phyloP scores from a whole-genome alignment of 345 rosid genomes.

The Pugionium cornutum region DNA sequence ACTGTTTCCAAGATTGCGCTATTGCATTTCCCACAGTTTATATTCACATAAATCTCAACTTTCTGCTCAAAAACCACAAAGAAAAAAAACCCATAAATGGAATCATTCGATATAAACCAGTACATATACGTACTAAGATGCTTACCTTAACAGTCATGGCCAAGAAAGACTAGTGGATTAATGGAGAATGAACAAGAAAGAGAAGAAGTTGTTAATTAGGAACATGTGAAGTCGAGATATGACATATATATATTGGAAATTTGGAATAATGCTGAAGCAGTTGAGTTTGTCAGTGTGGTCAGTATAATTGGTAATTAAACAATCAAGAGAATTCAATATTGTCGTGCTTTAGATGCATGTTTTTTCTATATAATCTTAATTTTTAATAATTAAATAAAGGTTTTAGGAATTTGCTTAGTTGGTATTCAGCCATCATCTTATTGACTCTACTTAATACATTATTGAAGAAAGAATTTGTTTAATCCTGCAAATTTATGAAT shows the following conservation, averaged over 20 bases:
- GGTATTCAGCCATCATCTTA: slow-evolving; percentile 26
- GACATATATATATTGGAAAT: neutral
- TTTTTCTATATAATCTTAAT: neutral
- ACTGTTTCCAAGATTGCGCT: slow-evolving; percentile 38
- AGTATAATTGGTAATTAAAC: slow-evolving; percentile 21
- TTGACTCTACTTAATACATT: slow-evolving; percentile 31
- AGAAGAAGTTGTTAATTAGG: neutral
- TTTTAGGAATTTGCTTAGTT: slow-evolving; percentile 33
- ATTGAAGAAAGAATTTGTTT: slow-evolving; percentile 23
- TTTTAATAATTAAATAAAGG: neutral
- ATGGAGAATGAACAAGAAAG: slow-evolving; percentile 22
- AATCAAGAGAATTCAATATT: slow-evolving; percentile 13
- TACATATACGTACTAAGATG: slow-evolving; percentile 2
- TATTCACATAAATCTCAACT: slow-evolving; percentile 34
- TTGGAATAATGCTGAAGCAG: slow-evolving; percentile 35
- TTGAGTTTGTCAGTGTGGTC: slow-evolving; percentile 24
- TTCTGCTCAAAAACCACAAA: slow-evolving; percentile 23
- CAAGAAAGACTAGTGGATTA: slow-evolving; percentile 12
- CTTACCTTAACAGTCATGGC: slow-evolving; percentile 41
- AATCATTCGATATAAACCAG: neutral
- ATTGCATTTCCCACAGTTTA: slow-evolving; percentile 40
- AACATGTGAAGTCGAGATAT: slow-evolving; percentile 31
- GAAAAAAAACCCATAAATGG: neutral
- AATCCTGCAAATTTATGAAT: slow-evolving; percentile 1
- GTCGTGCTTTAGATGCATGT: slow-evolving; percentile 33